Evolutionary conservation across 495 filamentous ascomycete species (phyloP), one percentile per base, ranked within the genome.

Genomic region (Podospora conica): DNA sequence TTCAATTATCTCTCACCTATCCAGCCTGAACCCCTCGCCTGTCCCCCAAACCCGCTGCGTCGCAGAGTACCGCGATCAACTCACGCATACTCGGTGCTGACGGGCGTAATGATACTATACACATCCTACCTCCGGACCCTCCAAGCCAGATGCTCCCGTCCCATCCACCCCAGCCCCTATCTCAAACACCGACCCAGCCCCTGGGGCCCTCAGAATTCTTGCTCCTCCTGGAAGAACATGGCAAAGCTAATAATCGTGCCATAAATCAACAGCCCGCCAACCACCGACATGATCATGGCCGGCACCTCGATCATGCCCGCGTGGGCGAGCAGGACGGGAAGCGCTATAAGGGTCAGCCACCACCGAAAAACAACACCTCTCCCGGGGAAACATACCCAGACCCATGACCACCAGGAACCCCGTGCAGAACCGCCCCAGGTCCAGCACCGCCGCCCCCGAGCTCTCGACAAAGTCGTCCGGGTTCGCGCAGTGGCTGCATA

Each of bases 361-460:
- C n/a, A 23, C 21, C 18, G 24, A 9, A 58, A 53, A 25, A n/a
- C 15, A 53, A 53, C n/a, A 61, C 20, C 23, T n/a, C n/a, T n/a
- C n/a, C 1, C 31, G 24, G 55, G 18, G 48, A 22, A 29, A 86
- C 91, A 68, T 83, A 98, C 95, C 95, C 78, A 98, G 87, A 12
- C 95, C 95, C 93, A 97, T 97, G 29, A 97, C 84, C n/a, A 98
- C 93, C 78, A 98, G 79, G 69, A 98, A 97, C 0, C 96, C 95
- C 1, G 95, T 98, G 76, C 91, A 84, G 78, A 98, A 98, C 67
- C 92, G 84, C 29, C 95, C 95, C 76, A 98, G 90, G 74, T 98
- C 95, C 31, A 96, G 82, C 27, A 94, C 79, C 1, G 88, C 92
- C 69, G 84, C 91, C 27, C 92, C 89, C 11, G 86, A 83, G 74